Base-by-base conservation (phyloP, 371 early-diverging fungal species). In the Actinomucor elegans region DNA sequence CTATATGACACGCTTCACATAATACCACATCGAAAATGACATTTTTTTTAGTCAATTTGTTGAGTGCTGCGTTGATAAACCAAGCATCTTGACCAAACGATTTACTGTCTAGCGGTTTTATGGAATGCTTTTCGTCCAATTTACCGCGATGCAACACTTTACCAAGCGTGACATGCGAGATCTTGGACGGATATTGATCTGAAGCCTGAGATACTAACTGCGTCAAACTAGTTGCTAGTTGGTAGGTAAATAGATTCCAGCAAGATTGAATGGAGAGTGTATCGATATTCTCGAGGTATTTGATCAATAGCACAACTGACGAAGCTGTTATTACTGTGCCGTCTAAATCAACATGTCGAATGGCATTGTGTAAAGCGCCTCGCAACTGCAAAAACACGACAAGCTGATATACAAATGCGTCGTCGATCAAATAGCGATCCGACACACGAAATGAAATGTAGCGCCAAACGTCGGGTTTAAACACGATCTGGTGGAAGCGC, bases 21-120 rank as follows among this genome's bases (percentile, higher is more conserved):
- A 59, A 11, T 1, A 52, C 54, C 27, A 55, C 48, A 37, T 65
- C 60, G 24, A 59, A 52, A 9, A 11, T 12, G 8, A 59, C 55
- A 23, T 59, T 54, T 9, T 44, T 33, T 21, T 51, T 48, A 12
- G 56, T n/a, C 14, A 65, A 43, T 21, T 52, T 35, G 18, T 51
- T 65, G 6, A 65, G 45, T 0, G 56, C 57, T 11, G 52, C 21
- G 24, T 55, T 50, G 14, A 56, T 59, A 23, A 52, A 48, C 47
- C 65, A 59, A 2, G 55, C 45, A 55, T 64, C 64, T 42, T 59
- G 64, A 9, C 64, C 64, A 40, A 55, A 64, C 10, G 54, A 59
- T 52, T 52, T 55, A 31, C 53, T 56, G 5, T 55, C 51, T 23
- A 48, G 17, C 1, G 20, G 27, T 26, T 14, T n/a, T 12, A 28